These are phyloP conservation scores for Lentinus polychrous DNA, from an alignment of 1,284 basidiomycete genomes.

Conservation along the genomic window DNA sequence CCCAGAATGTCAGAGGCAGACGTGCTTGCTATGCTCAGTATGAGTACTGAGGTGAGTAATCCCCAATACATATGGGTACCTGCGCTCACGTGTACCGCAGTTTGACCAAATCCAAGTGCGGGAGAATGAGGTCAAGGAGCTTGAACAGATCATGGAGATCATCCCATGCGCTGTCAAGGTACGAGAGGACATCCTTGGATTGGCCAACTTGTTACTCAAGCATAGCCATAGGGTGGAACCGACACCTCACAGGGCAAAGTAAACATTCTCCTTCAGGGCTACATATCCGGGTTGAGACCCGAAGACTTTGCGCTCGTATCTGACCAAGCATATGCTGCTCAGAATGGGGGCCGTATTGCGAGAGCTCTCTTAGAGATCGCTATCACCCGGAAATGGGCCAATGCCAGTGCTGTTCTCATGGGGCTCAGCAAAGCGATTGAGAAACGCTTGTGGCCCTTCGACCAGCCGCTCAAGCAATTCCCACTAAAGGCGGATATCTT, in stretches of 20 bases:
- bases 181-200: conserved; percentile 10
- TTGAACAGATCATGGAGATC: conserved; percentile 64
- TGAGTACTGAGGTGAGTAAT: conserved; percentile 78
- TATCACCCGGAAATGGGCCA: conserved; percentile 88
- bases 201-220: not conserved
- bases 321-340: conserved; percentile 89
- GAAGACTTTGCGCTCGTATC: conserved; percentile 98
- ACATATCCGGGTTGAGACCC: conserved; percentile 75
- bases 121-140: conserved; percentile 84
- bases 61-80: conserved; percentile 2
- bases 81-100: conserved; percentile 30
- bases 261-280: conserved; percentile 92
- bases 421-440: conserved; percentile 93
- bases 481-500: conserved; percentile 74
- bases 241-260: conserved; percentile 86
- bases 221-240: conserved; percentile 51
- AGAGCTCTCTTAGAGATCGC: conserved; percentile 93
- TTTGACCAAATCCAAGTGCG: conserved; percentile 95
- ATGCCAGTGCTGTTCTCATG: conserved; percentile 75
- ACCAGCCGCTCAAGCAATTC: conserved; percentile 87
- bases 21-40: conserved; percentile 79
- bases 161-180: conserved; percentile 80
- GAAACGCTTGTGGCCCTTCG: conserved; percentile 92
- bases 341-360: conserved; percentile 92
- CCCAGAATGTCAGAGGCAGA: conserved; percentile 93